Evolutionary conservation across 495 filamentous ascomycete species (phyloP), one percentile per base, ranked within the genome.

Genomic region (Monascus purpureus): DNA sequence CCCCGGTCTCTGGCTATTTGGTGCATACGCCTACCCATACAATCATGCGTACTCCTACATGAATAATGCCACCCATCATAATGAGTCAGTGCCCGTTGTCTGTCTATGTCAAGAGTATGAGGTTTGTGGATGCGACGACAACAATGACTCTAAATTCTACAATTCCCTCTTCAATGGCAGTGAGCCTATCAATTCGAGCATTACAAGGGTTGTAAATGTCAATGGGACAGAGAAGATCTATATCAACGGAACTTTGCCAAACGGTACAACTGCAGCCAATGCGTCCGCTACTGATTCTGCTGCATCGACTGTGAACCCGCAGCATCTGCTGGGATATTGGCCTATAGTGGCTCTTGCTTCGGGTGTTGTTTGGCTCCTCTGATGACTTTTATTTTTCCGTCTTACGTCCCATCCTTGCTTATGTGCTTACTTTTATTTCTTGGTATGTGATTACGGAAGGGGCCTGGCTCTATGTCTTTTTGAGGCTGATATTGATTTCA

Each of bases 51-150:
- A 76, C 35, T 63, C 60, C n/a, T 78, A 82, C 45, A 25, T 35
- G 25, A 55, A 68, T 27, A 29, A 50, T 6, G 46, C 53, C 15
- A 45, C 41, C 13, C 45, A 62, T 17, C 39, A 51, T n/a, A 82
- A 87, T 52, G 64, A 83, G 57, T 77, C 75, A 1, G 59, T 78
- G 33, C 74, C 78, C 0, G 75, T 93, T 2, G 51, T 57, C 8
- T 95, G 88, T 47, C 53, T 82, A 29, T 95, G 90, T 52, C 65
- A 77, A 31, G 42, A 72, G 38, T 73, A 81, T 41, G 43, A 41
- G 24, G 73, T 67, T 17, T 97, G 90, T 50, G 80, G 84, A 17
- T 95, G 88, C 56, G 85, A 92, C 43, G 71, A 80, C 41, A 82
- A 83, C 42, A 60, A 59, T 37, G 67, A 77, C 30, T 42, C 40